phyloP scores from a whole-genome alignment of 1,139 yeast genomes.

The Hanseniaspora gamundiae region DNA sequence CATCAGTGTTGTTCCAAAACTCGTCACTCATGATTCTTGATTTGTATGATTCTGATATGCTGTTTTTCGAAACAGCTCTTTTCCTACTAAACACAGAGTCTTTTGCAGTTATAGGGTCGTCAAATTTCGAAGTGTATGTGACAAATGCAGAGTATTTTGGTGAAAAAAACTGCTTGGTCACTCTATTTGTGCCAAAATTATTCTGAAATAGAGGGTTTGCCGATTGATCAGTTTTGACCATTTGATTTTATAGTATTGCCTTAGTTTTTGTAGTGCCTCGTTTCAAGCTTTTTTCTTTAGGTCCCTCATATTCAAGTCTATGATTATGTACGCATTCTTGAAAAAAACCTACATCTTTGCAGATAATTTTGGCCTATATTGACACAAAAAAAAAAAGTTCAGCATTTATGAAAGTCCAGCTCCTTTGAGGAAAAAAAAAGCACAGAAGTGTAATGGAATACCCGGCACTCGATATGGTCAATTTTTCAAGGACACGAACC shows the following conservation, averaged over 20 bases:
- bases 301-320: too few relatives aligned
- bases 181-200: not conserved
- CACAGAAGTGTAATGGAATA: too few relatives aligned
- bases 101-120: not conserved
- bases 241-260: not conserved
- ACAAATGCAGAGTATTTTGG: constrained; percentile 1
- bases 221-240: not conserved
- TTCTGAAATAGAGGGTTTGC: not conserved
- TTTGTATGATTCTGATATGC: not conserved
- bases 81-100: not conserved
- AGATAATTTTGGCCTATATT: too few relatives aligned
- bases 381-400: too few relatives aligned
- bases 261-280: too few relatives aligned
- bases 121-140: not conserved
- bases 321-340: too few relatives aligned
- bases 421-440: not conserved
- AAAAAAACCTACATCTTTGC: too few relatives aligned
- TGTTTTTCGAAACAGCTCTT: not conserved
- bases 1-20: too few relatives aligned
- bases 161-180: not conserved
- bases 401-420: not conserved
- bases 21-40: not conserved
- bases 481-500: too few relatives aligned
- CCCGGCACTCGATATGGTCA: too few relatives aligned
- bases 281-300: too few relatives aligned